Evolutionary conservation across 352 stramenopile genomes (phyloP), one percentile per base, ranked within the genome.

Genomic region (Pelagophyceae sp.): DNA sequence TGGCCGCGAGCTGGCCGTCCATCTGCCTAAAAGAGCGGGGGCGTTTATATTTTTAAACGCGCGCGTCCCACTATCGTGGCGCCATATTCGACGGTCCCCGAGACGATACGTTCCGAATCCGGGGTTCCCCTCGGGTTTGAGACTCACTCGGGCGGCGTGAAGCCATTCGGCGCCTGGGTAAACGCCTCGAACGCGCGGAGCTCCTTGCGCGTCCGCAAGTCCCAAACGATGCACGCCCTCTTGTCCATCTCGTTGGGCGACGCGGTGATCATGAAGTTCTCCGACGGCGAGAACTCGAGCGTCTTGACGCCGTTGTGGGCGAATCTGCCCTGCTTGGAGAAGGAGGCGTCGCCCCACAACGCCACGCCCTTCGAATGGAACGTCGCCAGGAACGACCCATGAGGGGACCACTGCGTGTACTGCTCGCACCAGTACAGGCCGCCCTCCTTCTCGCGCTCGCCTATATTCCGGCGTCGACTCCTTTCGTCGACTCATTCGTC

Each of bases 391-490:
- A 98, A 98, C 75, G 88, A 95, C 74, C 96, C 96, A 70, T 97
- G 91, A 6, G 96, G 94, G 74, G 89, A 97, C 96, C 96, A 99
- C 80, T 96, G 86, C 71, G 97, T 92, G 83, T 98, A 98, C 82
- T 97, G 93, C 80, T 97, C 95, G 86, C 95, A 99, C 96, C 95
- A 99, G 82, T 93, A 86, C 81, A 98, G 95, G 65, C 94, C 94
- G 45, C 92, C 93, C 79, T 85, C 85, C 86, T 98, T 98, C 83
- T 98, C 95, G 23, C 95, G 89, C 75, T 90, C 89, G n/a, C n/a
- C n/a, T n/a, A n/a, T n/a, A n/a, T n/a, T n/a, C n/a, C n/a, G n/a
- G n/a, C n/a, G n/a, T n/a, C n/a, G n/a, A n/a, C n/a, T n/a, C n/a
- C n/a, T n/a, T n/a, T n/a, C n/a, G n/a, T n/a, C n/a, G n/a, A n/a